Evolutionary conservation across 2,329 filamentous ascomycete species (phyloP), one percentile per base, ranked within the genome.

Genomic region (Penicillium freii): DNA sequence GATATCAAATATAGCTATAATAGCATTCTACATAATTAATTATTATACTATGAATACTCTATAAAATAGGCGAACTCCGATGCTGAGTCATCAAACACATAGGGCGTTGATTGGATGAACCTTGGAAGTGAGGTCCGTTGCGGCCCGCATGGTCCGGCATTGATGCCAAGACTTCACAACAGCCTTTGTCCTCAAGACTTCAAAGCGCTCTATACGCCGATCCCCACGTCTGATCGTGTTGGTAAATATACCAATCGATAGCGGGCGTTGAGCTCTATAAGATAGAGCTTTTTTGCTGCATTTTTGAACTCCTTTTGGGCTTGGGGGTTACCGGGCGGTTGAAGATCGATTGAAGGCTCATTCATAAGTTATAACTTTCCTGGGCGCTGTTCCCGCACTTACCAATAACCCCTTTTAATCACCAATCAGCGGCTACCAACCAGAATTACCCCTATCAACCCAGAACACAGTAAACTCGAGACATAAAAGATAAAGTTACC

Each of bases 211-310:
- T 52, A 44, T 2, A 17, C 7, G 4, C 8, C 21, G n/a, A 4
- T 11, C 9, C 21, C 11, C 2, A 4, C 4, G 10, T 29, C n/a
- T 19, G 15, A 51, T 39, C 5, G 15, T 1, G 9, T 2, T 29
- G 29, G 21, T 25, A 51, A n/a, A 15, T 31, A 40, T 54, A 54
- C 2, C 34, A 33, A 48, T 54, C 51, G 51, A 54, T 40, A 40
- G 43, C 27, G 2, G 3, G 4, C 2, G 3, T 0, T 4, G 25
- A 27, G 43, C 6, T 48, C 34, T 40, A 48, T n/a, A 40, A 3
- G 9, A n/a, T 38, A 10, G 7, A 17, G 3, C 1, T n/a, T 49
- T 6, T 21, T 39, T 11, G 2, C 0, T 15, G 17, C 1, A 2
- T 2, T 39, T 21, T 21, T 29, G 1, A 3, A 5, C 33, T 11